Base-by-base conservation (phyloP, 805 yeast genomes). In the Clavispora phyllophila region DNA sequence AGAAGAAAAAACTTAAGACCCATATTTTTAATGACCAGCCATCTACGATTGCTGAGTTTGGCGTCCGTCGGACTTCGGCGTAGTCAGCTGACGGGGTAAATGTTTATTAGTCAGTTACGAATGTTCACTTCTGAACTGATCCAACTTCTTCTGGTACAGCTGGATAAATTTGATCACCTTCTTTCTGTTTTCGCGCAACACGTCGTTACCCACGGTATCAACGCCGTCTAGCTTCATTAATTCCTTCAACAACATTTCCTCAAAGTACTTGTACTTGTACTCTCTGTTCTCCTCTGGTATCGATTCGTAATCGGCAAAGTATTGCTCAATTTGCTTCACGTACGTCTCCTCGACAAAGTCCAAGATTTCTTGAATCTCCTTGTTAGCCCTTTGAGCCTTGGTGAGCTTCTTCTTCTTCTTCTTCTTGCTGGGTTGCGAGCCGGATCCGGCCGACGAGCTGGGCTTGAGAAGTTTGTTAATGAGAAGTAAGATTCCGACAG, bases 191-290 rank as follows among this genome's bases (percentile, higher is more conserved):
- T 67, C 66, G 49, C 86, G 76, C 49, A 85, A 64, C 1, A 67
- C 63, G 1, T 65, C 75, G 53, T 72, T 75, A 37, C 76, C 76
- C 9, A 65, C 70, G 23, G 70, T 70, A 46, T 82, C 84, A 27
- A 86, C 68, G 3, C 76, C 81, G 53, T 86, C 95, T 42, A 86
- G 65, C 47, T 73, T 77, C 71, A 85, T 72, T 50, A 84, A 61
- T 48, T 82, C 71, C 56, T 84, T 83, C 58, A 85, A 66, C 34
- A 85, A 62, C 72, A 75, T 75, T 59, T 85, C 95, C 53, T 81
- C 83, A 58, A 70, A 79, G 57, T 71, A 84, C 40, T 75, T 73
- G 51, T 69, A 73, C 54, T 76, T 74, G 58, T 78, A 82, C 44
- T 62, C 60, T 27, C 61, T 57, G 36, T 70, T 50, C 4, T 42